phyloP scores from a whole-genome alignment of 345 rosid species.

The Citrus maxima region DNA sequence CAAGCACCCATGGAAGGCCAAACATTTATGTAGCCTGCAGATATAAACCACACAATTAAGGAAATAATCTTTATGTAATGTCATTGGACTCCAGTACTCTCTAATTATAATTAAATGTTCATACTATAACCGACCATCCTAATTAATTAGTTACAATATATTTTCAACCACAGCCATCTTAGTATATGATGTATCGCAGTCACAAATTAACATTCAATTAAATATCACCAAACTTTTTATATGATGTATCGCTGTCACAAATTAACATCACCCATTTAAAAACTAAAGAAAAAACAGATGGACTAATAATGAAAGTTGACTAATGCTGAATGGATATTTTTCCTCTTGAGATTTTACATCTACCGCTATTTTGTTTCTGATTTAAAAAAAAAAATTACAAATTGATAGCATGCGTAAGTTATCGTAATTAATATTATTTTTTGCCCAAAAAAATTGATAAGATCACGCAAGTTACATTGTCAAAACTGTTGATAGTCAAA shows the following conservation, averaged over 20 bases:
- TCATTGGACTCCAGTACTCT: neutral
- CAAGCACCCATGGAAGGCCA: neutral
- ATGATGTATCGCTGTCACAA: too few species aligned
- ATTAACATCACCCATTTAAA: too few species aligned
- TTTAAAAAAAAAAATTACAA: neutral
- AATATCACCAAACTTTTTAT: too few species aligned
- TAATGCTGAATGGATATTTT: too few species aligned
- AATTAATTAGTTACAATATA: neutral
- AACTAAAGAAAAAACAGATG: too few species aligned
- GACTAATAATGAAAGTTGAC: too few species aligned
- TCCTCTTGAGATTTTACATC: neutral
- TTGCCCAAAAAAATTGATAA: neutral
- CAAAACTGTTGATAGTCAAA: neutral
- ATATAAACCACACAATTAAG: neutral
- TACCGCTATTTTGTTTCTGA: too few species aligned
- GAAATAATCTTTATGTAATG: neutral
- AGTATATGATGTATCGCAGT: too few species aligned
- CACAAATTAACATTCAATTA: too few species aligned
- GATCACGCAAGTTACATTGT: neutral
- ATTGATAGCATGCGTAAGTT: neutral
- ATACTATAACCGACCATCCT: neutral
- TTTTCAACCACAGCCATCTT: neutral
- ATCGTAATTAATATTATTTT: neutral
- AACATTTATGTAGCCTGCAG: neutral
- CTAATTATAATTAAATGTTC: neutral